Evolutionary conservation across 2,329 filamentous ascomycete genomes (phyloP).

Genomic region (Aureobasidium melanogenum): DNA sequence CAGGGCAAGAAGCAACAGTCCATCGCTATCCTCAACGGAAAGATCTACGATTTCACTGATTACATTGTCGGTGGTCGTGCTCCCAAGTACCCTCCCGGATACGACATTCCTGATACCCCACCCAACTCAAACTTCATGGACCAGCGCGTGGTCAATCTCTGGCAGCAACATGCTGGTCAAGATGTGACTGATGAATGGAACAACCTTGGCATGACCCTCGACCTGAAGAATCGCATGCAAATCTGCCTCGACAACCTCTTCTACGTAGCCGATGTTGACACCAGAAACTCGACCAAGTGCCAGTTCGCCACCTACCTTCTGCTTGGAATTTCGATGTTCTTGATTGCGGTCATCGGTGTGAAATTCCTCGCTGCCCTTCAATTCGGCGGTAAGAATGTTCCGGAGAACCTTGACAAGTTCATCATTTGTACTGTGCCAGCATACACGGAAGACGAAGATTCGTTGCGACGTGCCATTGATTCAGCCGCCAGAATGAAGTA

Average conservation of each 20-base stretch:
- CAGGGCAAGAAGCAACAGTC: slow-evolving; percentile 56
- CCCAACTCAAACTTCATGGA: slow-evolving; percentile 73
- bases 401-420: slow-evolving; percentile 96
- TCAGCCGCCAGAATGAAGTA: slow-evolving; percentile 93
- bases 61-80: slow-evolving; percentile 70
- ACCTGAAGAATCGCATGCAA: slow-evolving; percentile 58
- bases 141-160: slow-evolving; percentile 61
- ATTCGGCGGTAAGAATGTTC: slow-evolving; percentile 82
- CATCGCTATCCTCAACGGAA: slow-evolving; percentile 69
- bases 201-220: slow-evolving; percentile 50
- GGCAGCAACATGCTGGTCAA: slow-evolving; percentile 63
- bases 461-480: slow-evolving; percentile 90
- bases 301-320: slow-evolving; percentile 85
- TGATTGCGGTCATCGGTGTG: slow-evolving; percentile 78
- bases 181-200: slow-evolving; percentile 84
- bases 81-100: slow-evolving; percentile 48
- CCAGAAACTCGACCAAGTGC: slow-evolving; percentile 75
- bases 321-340: slow-evolving; percentile 70
- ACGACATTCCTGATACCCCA: slow-evolving; percentile 31
- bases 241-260: slow-evolving; percentile 89
- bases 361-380: slow-evolving; percentile 96
- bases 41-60: slow-evolving; percentile 81
- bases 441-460: slow-evolving; percentile 98
- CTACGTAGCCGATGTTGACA: slow-evolving; percentile 86
- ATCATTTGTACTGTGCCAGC: slow-evolving; percentile 95